Base-by-base conservation (phyloP, 495 filamentous ascomycete genomes). In the Parachaetomium inaequale region DNA sequence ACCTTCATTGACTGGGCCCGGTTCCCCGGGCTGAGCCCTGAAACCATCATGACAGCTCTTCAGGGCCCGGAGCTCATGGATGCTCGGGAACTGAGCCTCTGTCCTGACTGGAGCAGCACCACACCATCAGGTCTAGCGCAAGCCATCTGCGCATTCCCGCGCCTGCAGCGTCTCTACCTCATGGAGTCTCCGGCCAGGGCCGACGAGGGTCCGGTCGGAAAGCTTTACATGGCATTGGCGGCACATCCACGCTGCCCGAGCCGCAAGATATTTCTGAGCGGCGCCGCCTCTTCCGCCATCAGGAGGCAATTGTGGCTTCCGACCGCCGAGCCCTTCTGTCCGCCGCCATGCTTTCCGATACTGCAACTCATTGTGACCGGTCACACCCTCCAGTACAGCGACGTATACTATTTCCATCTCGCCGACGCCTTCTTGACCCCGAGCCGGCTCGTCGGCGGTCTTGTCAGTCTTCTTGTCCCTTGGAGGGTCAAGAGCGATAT, bases 281-380 rank as follows among this genome's bases (percentile, higher is more conserved):
- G 26, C 10, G 54, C 40, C 26, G 26, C 54, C 8, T 57, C 55
- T n/a, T 23, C n/a, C 11, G 26, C 55, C 12, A n/a, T 58, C n/a
- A 58, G 47, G n/a, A 7, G 32, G 10, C 55, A n/a, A n/a, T n/a
- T n/a, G 42, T 58, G 42, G 55, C 42, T 58, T 7, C 55, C 55
- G 1, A 58, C 55, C 1, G 11, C 55, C 26, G 40, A 47, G 19
- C 14, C 40, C n/a, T 32, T 47, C 28, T 1, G 4, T 15, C 42
- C 55, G 5, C 55, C 42, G 8, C 42, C 55, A 2, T 36, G 42
- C 15, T 47, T 47, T 12, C 43, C 55, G n/a, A 5, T 47, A 23
- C 28, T 21, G 11, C 55, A 58, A 36, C 26, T 58, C 1, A 2
- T 47, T 14, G 21, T 45, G 7, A 25, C 42, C 3, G 15, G 4